phyloP scores from a whole-genome alignment of 1,284 basidiomycete genomes.

The Cutaneotrichosporon mucoides region DNA sequence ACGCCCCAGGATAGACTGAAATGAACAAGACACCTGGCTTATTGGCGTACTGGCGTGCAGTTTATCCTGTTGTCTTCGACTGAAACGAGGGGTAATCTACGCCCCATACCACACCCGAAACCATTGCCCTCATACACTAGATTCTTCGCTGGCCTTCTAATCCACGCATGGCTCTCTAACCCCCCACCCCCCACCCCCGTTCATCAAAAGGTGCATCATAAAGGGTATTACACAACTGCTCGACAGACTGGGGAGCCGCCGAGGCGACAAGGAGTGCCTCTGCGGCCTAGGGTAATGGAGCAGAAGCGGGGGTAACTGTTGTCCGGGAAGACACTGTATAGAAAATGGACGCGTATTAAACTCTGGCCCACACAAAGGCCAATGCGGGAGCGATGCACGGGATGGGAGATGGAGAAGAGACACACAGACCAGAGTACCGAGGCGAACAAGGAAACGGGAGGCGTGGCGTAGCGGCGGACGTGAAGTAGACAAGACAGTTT shows the following conservation, averaged over 20 bases:
- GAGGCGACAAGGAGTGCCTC: neutral
- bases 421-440: neutral
- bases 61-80: too few species aligned
- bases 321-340: constrained; percentile 1
- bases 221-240: constrained; percentile 9
- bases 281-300: constrained; percentile 7
- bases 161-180: too few species aligned
- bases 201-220: constrained; percentile 9
- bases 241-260: neutral
- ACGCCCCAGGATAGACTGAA: too few species aligned
- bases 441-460: neutral
- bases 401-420: neutral
- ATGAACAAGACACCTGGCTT: too few species aligned
- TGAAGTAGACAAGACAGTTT: neutral
- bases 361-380: neutral
- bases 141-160: too few species aligned
- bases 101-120: too few species aligned
- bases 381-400: constrained; percentile 3
- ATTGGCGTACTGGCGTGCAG: too few species aligned
- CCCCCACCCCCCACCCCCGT: too few species aligned
- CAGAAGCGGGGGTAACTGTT: neutral
- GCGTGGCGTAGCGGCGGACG: neutral
- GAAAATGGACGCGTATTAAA: neutral
- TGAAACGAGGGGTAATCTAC: too few species aligned
- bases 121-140: too few species aligned